Evolutionary conservation across 805 yeast species (phyloP), one percentile per base, ranked within the genome.

Genomic region (Pichia paraexigua): DNA sequence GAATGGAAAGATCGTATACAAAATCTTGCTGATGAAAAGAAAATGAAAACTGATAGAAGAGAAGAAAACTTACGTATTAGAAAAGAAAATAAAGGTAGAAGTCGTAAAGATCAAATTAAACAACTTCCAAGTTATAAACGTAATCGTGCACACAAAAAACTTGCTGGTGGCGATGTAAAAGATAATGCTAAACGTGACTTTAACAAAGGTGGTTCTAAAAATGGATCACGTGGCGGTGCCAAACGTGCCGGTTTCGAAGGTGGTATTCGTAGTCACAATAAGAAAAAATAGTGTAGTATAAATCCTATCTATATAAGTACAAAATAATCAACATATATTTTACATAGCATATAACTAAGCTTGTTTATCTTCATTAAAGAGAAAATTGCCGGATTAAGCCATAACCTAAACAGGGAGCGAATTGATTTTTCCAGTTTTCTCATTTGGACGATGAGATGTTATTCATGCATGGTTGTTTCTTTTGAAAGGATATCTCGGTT

Each of bases 1-100:
- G 96, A 92, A 68, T 94, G 99, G 99, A 78, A 72, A 57, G 97
- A 92, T 48, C 80, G 99, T 58, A 84, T 87, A 65, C 86, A 83
- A 60, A 77, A 77, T 39, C 96, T 94, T 15, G 79, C 80, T 53
- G 87, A 83, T 59, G 82, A 84, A 40, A 83, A 86, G 48, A 76
- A 82, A 46, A 87, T 84, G 18, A 85, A 85, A 61, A 82, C 79
- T 56, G 87, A 89, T 72, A 85, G 94, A 75, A 82, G 98, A 68
- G 96, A 91, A 62, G 96, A 89, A 60, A 94, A 94, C 64, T 74
- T 94, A 66, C 82, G 84, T 64, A 81, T 87, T 46, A 81, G 97
- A 70, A 84, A 78, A 62, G 97, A 86, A 40, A 85, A 86, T 67
- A 92, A 86, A 71, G 92, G 94, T 50, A 79, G 83, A 60, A 83